These are phyloP conservation scores for Alternaria sp. DNA, from an alignment of 2,329 filamentous ascomycete genomes.

Conservation along the genomic window DNA sequence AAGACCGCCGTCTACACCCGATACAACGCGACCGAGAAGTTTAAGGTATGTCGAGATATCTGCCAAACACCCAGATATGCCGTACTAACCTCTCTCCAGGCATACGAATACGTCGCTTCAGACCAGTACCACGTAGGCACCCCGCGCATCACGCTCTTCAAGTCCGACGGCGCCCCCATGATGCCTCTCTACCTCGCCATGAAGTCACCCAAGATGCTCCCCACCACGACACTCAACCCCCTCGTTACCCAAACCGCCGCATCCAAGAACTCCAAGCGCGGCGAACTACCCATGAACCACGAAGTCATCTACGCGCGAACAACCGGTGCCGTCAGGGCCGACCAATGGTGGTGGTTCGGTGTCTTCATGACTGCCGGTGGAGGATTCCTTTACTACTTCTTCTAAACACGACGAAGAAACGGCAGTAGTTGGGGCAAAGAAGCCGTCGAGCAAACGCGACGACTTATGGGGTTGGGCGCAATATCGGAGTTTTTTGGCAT, in stretches of 20 bases:
- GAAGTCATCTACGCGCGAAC: conserved; percentile 47
- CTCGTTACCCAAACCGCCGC: conserved; percentile 45
- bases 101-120: conserved; percentile 53
- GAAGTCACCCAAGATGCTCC: conserved; percentile 71
- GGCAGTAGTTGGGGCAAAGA: background rate
- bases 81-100: conserved; percentile 33
- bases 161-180: conserved; percentile 69
- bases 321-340: conserved; percentile 48
- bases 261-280: conserved; percentile 47
- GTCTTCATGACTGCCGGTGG: conserved; percentile 56
- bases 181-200: conserved; percentile 72
- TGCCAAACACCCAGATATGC: too few relatives aligned
- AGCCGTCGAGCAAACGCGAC: background rate
- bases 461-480: background rate
- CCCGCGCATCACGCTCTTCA: conserved; percentile 68
- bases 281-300: conserved; percentile 49
- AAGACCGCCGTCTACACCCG: conserved; percentile 65
- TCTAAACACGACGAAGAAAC: conserved; percentile 26
- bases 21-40: conserved; percentile 69
- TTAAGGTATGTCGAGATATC: conserved; percentile 59
- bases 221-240: conserved; percentile 70
- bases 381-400: conserved; percentile 56
- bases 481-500: background rate
- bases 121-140: conserved; percentile 67
- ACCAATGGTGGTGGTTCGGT: conserved; percentile 60